These are phyloP conservation scores for Paecilomyces sp. DNA, from an alignment of 2,329 filamentous ascomycete genomes.

Conservation along the genomic window DNA sequence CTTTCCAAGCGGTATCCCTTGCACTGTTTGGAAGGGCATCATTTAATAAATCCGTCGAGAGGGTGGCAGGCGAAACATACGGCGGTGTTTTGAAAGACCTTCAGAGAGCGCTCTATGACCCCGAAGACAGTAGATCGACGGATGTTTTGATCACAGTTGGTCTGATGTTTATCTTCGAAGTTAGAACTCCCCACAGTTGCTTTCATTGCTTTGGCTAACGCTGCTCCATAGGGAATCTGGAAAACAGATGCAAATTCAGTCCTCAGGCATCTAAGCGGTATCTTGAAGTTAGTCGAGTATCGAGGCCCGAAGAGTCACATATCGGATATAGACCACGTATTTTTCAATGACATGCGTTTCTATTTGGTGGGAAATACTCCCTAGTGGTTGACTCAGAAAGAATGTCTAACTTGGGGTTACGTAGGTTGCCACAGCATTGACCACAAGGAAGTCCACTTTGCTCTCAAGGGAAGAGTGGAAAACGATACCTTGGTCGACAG, in stretches of 20 bases:
- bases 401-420: neutral
- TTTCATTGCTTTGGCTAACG: neutral
- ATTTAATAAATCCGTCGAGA: neutral
- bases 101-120: neutral
- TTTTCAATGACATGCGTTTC: neutral
- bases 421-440: neutral
- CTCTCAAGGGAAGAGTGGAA: neutral
- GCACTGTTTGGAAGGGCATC: neutral
- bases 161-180: neutral
- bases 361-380: neutral
- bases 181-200: neutral
- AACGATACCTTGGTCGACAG: neutral
- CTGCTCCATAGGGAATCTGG: neutral
- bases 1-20: neutral
- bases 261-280: neutral
- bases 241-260: neutral
- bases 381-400: neutral
- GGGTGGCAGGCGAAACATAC: neutral
- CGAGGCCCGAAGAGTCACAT: neutral
- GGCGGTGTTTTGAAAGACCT: neutral
- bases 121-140: neutral
- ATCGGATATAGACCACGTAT: neutral
- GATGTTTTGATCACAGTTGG: neutral
- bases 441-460: neutral
- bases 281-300: neutral